Evolutionary conservation across 2,329 filamentous ascomycete genomes (phyloP), one percentile per base, ranked within the genome.

Genomic region (Penicillium digitatum): DNA sequence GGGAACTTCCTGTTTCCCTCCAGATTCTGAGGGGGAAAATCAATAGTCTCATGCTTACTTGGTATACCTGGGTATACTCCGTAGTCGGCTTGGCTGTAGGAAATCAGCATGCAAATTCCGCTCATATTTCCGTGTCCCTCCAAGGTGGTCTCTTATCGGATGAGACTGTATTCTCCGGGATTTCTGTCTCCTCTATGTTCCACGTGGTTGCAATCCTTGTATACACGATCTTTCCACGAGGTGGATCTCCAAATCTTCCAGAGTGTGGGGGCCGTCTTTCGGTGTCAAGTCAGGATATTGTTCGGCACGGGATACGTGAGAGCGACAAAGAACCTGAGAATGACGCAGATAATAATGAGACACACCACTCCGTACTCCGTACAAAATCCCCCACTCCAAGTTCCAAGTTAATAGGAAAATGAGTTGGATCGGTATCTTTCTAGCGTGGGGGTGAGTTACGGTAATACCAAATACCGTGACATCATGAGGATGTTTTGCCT

Each of bases 361-460:
- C 40, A 10, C n/a, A n/a, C n/a, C n/a, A n/a, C n/a, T n/a, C n/a
- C n/a, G n/a, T n/a, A n/a, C n/a, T n/a, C n/a, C n/a, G 34, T 27
- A 11, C 10, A 27, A 9, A 37, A 31, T 39, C 11, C n/a, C 24
- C n/a, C 24, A 38, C 22, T 3, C 18, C 2, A 26, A 40, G 14
- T n/a, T 16, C 10, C 2, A 2, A n/a, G 7, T 3, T 1, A 18
- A 18, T 5, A 9, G 32, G 40, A 9, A 34, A 46, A n/a, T 26
- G 14, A 26, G 22, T n/a, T 34, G 32, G 3, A n/a, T 37, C 45
- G 44, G 37, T 52, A 35, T 40, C 43, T 48, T 42, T 11, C 24
- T 54, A 54, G 51, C 51, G 51, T 54, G 51, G 51, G 51, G 51
- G 51, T 53, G 14, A 31, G 26, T 40, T 48, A 44, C 5, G 3